Evolutionary conservation across 805 yeast genomes (phyloP).

Genomic region (Priceomyces carsonii): DNA sequence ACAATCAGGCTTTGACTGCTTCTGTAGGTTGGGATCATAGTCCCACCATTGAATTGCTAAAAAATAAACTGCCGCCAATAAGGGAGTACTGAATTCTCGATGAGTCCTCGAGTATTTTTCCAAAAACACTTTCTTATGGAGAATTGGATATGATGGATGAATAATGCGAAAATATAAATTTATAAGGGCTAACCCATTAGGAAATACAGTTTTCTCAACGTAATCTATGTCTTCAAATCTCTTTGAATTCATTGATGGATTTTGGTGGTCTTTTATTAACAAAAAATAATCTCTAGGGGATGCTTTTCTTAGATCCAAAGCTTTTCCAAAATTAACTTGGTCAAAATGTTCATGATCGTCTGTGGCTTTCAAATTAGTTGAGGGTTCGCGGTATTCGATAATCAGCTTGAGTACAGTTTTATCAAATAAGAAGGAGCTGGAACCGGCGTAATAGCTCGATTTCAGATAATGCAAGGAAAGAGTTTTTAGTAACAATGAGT

Average conservation of each 20-base stretch:
- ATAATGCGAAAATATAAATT: slow-evolving; percentile 81
- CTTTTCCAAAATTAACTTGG: slow-evolving; percentile 35
- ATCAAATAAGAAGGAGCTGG: slow-evolving; percentile 80
- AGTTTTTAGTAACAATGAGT: slow-evolving; percentile 66
- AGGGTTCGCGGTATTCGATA: slow-evolving; percentile 30
- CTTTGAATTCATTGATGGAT: slow-evolving; percentile 63
- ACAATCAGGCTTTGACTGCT: slow-evolving; percentile 77
- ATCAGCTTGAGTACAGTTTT: slow-evolving; percentile 64
- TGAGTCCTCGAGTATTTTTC: slow-evolving; percentile 91
- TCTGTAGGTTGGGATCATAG: slow-evolving; percentile 72
- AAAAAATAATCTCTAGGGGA: slow-evolving; percentile 74
- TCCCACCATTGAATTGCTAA: slow-evolving; percentile 96
- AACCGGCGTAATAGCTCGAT: slow-evolving; percentile 85
- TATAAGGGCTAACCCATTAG: slow-evolving; percentile 81
- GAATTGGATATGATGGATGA: slow-evolving; percentile 89
- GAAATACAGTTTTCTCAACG: slow-evolving; percentile 82
- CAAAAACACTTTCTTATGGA: slow-evolving; percentile 87
- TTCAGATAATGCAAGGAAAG: slow-evolving; percentile 83
- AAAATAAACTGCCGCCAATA: slow-evolving; percentile 86
- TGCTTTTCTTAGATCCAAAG: slow-evolving; percentile 74
- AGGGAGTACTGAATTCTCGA: slow-evolving; percentile 87
- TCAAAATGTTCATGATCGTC: slow-evolving; percentile 37
- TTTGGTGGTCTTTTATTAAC: slow-evolving; percentile 77
- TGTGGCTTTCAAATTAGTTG: slow-evolving; percentile 21
- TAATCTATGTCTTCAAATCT: slow-evolving; percentile 80